Evolutionary conservation across 495 filamentous ascomycete species (phyloP).

Genomic region (Corynascus novoguineensis): DNA sequence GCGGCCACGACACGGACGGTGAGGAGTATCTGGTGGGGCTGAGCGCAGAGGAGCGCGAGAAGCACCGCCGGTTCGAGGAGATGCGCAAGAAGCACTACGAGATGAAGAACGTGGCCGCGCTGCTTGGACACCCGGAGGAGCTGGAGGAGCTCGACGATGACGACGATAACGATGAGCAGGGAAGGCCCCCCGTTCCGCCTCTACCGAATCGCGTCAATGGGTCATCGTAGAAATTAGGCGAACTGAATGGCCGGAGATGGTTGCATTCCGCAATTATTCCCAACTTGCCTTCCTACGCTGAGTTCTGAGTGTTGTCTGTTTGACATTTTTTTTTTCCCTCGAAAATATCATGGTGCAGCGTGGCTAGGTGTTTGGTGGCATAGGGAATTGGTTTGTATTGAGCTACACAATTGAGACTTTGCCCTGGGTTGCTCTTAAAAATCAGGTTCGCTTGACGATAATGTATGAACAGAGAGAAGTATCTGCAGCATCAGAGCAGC

Average conservation of each 20-base stretch:
- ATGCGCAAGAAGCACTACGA: slow-evolving; percentile 95
- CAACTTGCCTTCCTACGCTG: too few relatives aligned
- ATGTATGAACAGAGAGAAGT: background rate
- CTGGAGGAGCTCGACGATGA: slow-evolving; percentile 34
- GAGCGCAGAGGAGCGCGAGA: slow-evolving; percentile 73
- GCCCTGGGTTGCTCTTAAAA: too few relatives aligned
- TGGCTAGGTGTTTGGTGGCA: background rate
- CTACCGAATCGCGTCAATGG: slow-evolving; percentile 28
- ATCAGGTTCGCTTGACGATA: too few relatives aligned
- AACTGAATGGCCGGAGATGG: too few relatives aligned
- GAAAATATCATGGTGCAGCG: background rate
- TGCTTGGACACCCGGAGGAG: slow-evolving; percentile 67
- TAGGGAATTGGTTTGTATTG: background rate
- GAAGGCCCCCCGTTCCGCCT: slow-evolving; percentile 32
- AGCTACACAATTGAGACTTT: background rate
- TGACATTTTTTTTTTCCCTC: too few relatives aligned
- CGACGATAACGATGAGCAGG: slow-evolving; percentile 17
- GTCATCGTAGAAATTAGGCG: slow-evolving; percentile 10
- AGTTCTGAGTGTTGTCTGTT: too few relatives aligned
- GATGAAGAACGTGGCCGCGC: slow-evolving; percentile 89
- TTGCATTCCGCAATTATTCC: too few relatives aligned
- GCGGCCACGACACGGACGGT: slow-evolving; percentile 49
- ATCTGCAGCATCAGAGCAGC: slow-evolving; percentile 51
- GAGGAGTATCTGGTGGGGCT: slow-evolving; percentile 53
- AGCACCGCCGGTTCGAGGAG: slow-evolving; percentile 85